These are phyloP conservation scores for Spiraea crenata DNA, from an alignment of 331 rosid genomes.

Conservation along the genomic window DNA sequence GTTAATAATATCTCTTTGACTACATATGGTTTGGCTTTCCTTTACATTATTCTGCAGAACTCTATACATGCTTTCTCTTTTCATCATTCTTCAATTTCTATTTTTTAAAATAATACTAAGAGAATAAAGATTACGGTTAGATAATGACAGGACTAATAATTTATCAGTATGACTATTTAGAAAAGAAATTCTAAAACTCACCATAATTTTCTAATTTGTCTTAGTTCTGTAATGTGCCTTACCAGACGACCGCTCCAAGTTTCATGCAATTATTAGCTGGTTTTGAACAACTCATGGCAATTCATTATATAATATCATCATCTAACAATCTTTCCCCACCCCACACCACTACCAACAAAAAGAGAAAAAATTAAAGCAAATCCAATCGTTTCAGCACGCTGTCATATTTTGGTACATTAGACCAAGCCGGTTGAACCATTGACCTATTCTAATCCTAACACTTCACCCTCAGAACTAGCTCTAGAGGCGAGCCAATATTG, in stretches of 20 bases:
- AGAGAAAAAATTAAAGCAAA: neutral
- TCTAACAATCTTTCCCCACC: neutral
- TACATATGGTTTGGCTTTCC: neutral
- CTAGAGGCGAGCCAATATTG: neutral
- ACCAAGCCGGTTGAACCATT: neutral
- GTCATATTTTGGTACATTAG: neutral
- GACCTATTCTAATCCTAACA: neutral
- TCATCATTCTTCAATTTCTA: too few species aligned
- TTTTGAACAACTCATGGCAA: slow-evolving; percentile 13
- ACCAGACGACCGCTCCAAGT: slow-evolving; percentile 20
- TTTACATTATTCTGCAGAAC: neutral
- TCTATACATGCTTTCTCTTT: too few species aligned
- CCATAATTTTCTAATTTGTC: neutral
- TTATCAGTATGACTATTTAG: too few species aligned
- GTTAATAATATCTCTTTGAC: slow-evolving; percentile 11
- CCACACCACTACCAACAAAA: neutral
- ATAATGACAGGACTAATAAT: neutral
- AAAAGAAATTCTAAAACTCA: neutral
- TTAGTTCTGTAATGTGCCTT: slow-evolving; percentile 7
- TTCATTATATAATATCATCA: neutral
- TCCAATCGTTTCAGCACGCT: neutral
- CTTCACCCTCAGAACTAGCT: neutral
- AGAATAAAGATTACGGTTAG: neutral
- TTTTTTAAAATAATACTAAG: too few species aligned
- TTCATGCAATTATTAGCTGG: neutral